These are phyloP conservation scores for Phytophthora hibernalis DNA, from an alignment of 352 stramenopile genomes.

Conservation along the genomic window DNA sequence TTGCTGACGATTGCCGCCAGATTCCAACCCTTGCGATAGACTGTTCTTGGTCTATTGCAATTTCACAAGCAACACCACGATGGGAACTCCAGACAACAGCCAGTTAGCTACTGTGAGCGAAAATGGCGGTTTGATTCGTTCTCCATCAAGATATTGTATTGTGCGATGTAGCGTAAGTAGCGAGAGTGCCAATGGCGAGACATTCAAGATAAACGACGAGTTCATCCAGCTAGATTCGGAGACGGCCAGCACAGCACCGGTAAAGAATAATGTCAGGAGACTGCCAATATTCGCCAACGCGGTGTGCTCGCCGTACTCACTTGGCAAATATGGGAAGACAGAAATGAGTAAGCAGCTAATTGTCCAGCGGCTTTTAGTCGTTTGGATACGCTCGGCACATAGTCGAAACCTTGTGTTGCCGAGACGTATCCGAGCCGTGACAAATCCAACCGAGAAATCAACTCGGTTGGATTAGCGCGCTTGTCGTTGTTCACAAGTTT, in stretches of 20 bases:
- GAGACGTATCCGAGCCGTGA: too few relatives aligned
- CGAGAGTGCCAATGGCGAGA: conserved; percentile 39
- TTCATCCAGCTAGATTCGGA: conserved; percentile 2
- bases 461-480: too few relatives aligned
- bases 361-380: conserved; percentile 50
- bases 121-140: conserved; percentile 60
- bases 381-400: too few relatives aligned
- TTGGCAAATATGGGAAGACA: conserved; percentile 77
- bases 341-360: conserved; percentile 65
- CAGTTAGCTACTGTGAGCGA: conserved; percentile 65
- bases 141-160: conserved; percentile 60
- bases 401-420: too few relatives aligned
- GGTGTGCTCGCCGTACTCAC: conserved; percentile 78
- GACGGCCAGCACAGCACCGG: conserved; percentile 2
- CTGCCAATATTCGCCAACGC: conserved; percentile 63
- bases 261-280: conserved; percentile 31
- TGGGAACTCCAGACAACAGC: conserved; percentile 50
- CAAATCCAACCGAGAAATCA: too few relatives aligned
- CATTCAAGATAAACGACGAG: conserved; percentile 17
- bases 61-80: conserved; percentile 42
- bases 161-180: conserved; percentile 55
- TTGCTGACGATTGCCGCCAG: conserved; percentile 1
- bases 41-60: conserved; percentile 12
- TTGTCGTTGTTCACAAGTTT: too few relatives aligned
- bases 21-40: conserved; percentile 14